These are phyloP conservation scores for Leccinum ponderosum DNA, from an alignment of 1,284 basidiomycete genomes.

Conservation along the genomic window DNA sequence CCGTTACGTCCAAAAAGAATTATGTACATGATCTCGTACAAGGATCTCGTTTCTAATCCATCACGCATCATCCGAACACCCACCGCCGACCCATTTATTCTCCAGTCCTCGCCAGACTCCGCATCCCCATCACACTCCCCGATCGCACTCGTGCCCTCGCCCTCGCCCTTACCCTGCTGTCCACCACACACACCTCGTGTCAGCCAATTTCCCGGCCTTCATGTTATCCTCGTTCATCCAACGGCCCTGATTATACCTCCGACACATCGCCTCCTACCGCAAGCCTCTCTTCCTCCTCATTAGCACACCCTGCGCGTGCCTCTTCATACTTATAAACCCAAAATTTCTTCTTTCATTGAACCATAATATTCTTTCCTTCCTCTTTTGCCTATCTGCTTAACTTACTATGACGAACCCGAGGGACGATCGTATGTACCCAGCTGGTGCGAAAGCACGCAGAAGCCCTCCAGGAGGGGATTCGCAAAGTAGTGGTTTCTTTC, in stretches of 20 bases:
- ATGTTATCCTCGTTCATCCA: slow-evolving; percentile 46
- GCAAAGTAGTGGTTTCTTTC: slow-evolving; percentile 63
- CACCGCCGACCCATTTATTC: slow-evolving; percentile 35
- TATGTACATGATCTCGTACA: slow-evolving; percentile 6
- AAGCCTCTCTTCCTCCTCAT: slow-evolving; percentile 34
- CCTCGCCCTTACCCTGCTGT: slow-evolving; percentile 40
- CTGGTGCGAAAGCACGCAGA: slow-evolving; percentile 58
- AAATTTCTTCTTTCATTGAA: slow-evolving; percentile 44
- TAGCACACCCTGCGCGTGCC: slow-evolving; percentile 39
- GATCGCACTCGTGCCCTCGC: slow-evolving; percentile 37
- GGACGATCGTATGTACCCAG: slow-evolving; percentile 60
- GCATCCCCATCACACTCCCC: slow-evolving; percentile 27
- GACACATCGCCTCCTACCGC: slow-evolving; percentile 42
- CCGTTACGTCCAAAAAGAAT: slow-evolving; percentile 19
- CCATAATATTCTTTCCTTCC: slow-evolving; percentile 54
- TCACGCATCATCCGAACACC: slow-evolving; percentile 30
- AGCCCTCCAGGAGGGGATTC: slow-evolving; percentile 57
- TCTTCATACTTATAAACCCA: slow-evolving; percentile 48
- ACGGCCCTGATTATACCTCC: slow-evolving; percentile 45
- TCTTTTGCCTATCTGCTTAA: slow-evolving; percentile 44
- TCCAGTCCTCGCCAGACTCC: slow-evolving; percentile 18
- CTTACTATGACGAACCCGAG: slow-evolving; percentile 65
- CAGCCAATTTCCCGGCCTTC: slow-evolving; percentile 40
- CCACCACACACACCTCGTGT: slow-evolving; percentile 45
- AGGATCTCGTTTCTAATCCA: slow-evolving; percentile 27